These are phyloP conservation scores for Kandelia obovata DNA, from an alignment of 345 rosid genomes.

Conservation along the genomic window DNA sequence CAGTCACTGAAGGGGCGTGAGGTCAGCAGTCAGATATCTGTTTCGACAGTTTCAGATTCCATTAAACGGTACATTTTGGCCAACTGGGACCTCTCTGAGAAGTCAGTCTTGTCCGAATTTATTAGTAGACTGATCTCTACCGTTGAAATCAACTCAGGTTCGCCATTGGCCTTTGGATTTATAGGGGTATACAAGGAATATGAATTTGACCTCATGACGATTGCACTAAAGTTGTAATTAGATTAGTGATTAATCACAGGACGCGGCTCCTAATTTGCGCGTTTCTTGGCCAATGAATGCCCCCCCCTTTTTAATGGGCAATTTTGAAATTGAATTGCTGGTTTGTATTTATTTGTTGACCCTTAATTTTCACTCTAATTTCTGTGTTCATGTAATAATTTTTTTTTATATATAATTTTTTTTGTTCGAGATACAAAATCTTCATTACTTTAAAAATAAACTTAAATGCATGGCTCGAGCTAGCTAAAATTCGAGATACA, in stretches of 20 bases:
- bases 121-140: background rate
- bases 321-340: no score
- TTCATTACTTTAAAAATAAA: no score
- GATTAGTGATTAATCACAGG: background rate
- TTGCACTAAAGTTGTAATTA: background rate
- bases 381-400: background rate
- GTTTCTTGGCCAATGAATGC: background rate
- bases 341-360: no score
- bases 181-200: background rate
- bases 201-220: background rate
- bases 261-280: background rate
- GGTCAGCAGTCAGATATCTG: constrained; percentile 33
- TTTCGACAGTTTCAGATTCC: constrained; percentile 26
- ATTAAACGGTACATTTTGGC: constrained; percentile 6
- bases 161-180: constrained; percentile 1
- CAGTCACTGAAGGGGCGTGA: background rate
- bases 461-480: no score
- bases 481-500: no score
- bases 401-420: background rate
- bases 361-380: no score
- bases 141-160: constrained; percentile 7
- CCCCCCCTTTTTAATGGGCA: background rate
- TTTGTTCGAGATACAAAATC: no score
- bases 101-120: background rate
- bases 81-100: background rate